Base-by-base conservation (phyloP, 768 basidiomycete species). In the Suillus paluster region DNA sequence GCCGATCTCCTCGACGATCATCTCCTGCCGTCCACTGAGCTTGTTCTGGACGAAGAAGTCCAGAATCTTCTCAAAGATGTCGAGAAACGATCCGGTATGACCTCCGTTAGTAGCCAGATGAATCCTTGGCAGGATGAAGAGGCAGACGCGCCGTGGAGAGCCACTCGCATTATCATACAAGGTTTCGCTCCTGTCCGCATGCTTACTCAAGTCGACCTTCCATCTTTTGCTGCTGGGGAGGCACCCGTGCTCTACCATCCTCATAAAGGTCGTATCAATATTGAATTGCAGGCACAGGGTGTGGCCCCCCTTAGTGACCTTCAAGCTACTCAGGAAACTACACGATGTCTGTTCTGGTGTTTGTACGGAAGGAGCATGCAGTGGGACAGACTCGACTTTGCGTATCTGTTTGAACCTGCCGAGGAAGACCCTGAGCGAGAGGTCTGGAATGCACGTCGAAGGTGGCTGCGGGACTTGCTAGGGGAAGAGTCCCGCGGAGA, bases 11-110 rank as follows among this genome's bases (percentile, higher is more conserved):
- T 95, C 12, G 90, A 89, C 66, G 85, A 92, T 9, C 69, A 89
- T 64, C 79, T 94, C 9, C 75, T 94, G n/a, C 92, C 93, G 2
- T 78, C 88, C 55, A 83, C 82, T 17, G 83, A 86, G 53, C 82
- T 83, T 0, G 75, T 85, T 60, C 66, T 81, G 21, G 86, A 86
- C 60, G 83, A 84, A 0, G 90, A 90, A 52, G 84, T 92, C 1
- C 81, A 84, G 65, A 73, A 77, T 4, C 79, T 92, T 77, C 69
- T 89, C 25, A 78, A 80, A 60, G 86, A 88, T 25, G 81, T 91
- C 5, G 89, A 89, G 65, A 84, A 85, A 70, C 78, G 88, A 14
- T 77, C 78, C 4, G 83, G 87, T 17, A 81, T 78, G 17, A 80
- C 84, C 1, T 80, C 76, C 17, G 85, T 90, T 42, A 79, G 82